phyloP scores from a whole-genome alignment of 129 eudicot species.

The Chrysanthemum makinoi region DNA sequence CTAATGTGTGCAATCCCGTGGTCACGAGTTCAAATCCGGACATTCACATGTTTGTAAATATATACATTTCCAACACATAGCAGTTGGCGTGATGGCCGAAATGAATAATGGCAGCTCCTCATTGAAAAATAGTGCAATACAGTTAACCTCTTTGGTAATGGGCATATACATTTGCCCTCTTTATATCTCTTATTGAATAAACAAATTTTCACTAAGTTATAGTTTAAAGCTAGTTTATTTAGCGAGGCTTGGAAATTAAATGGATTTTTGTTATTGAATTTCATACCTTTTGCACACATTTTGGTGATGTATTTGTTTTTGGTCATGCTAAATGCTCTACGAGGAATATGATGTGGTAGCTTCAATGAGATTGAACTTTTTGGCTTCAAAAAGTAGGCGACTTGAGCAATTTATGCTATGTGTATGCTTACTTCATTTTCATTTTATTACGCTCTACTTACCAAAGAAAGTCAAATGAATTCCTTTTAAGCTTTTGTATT shows the following conservation, averaged over 20 bases:
- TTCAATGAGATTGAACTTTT: conserved; percentile 50
- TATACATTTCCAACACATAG: no score
- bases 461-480: neutral
- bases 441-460: neutral
- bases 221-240: neutral
- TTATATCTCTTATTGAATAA: conserved; percentile 85
- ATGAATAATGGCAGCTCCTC: conserved; percentile 71
- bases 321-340: conserved; percentile 49
- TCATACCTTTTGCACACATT: conserved; percentile 56
- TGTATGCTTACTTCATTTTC: no score
- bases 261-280: conserved; percentile 19
- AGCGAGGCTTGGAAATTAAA: neutral
- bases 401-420: conserved; percentile 61
- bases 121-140: conserved; percentile 48
- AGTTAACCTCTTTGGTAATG: conserved; percentile 50
- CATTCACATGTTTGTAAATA: no score
- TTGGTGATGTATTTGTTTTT: conserved; percentile 44
- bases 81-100: conserved; percentile 90
- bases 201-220: neutral
- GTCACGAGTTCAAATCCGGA: no score
- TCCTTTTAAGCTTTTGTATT: no score
- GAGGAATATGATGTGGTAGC: conserved; percentile 50
- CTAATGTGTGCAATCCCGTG: no score
- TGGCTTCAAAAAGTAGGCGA: conserved; percentile 56
- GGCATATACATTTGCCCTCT: conserved; percentile 87